A percentile compares a stretch with the other conserved stretches of the same genome.
phyloP scores from a whole-genome alignment of 805 yeast genomes.

The Zygoascus flipseniorum region DNA sequence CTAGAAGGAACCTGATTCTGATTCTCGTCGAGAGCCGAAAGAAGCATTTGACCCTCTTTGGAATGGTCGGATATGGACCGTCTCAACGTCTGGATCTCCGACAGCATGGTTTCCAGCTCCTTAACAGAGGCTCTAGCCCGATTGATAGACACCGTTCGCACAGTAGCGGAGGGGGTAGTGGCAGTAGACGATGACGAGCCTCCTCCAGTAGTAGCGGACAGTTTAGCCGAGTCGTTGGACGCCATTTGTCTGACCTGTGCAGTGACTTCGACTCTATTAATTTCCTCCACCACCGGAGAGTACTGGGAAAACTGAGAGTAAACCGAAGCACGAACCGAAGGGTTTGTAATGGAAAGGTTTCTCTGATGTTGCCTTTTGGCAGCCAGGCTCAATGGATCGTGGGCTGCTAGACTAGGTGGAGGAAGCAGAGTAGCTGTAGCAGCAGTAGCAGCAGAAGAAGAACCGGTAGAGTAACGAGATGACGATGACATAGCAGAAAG shows the following conservation, averaged over 20 bases:
- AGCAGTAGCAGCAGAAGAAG: background rate
- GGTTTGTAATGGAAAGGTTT: background rate
- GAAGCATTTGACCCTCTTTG: background rate
- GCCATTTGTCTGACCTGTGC: background rate
- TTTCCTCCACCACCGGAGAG: conserved; percentile 18
- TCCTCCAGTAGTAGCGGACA: background rate
- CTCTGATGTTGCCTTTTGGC: conserved; percentile 3
- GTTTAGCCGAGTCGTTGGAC: background rate
- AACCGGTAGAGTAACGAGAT: background rate
- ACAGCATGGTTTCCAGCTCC: conserved; percentile 12
- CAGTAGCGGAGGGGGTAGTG: conserved; percentile 3
- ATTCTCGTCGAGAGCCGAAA: background rate
- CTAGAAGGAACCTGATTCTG: background rate
- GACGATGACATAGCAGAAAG: background rate
- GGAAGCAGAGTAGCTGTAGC: background rate
- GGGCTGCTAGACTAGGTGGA: background rate
- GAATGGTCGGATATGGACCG: conserved; percentile 8
- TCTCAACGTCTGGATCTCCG: conserved; percentile 12
- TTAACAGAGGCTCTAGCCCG: conserved; percentile 12
- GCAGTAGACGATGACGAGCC: background rate
- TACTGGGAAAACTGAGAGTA: conserved; percentile 17
- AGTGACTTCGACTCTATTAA: conserved; percentile 11
- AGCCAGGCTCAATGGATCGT: conserved; percentile 5
- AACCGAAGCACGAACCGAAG: conserved; percentile 8
- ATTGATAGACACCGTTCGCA: conserved; percentile 7